Evolutionary conservation across 768 basidiomycete genomes (phyloP), one percentile per base, ranked within the genome.

Genomic region (Saitozyma sp.): DNA sequence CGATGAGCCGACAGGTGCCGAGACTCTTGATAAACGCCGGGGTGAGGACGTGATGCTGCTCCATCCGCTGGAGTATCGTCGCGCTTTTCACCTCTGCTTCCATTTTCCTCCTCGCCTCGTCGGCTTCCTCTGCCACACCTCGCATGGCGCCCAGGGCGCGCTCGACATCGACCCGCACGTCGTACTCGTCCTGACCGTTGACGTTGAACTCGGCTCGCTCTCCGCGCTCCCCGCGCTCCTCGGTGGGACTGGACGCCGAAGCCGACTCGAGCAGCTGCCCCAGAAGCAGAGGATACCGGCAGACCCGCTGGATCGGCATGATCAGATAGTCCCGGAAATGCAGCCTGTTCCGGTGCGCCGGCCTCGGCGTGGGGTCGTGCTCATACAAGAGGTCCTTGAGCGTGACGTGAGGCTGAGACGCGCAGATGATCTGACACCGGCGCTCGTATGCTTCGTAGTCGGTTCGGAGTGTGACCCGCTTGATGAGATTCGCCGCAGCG

Each of bases 301-400:
- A 97, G 54, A 99, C 89, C 55, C 93, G 84, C 79, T 99, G 95
- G 14, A 97, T 85, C n/a, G 95, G 95, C 79, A 92, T 92, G 81
- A 99, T 97, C 81, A 97, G 84, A 75, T 93, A 93, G 80, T 98
- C 95, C 68, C 86, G 81, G 78, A 83, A 76, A 59, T 78, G 79
- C 9, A 83, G 70, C 39, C 74, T 70, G 19, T 65, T 73, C 9
- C 69, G 70, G 45, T 62, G 65, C n/a, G 66, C 53, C 1, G 57
- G 55, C 16, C 50, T 54, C 1, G 51, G 55, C 41, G 55, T 50
- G 9, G 65, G 55, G 54, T 51, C 53, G 39, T 69, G 59, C 55
- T 71, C 74, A 38, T 58, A 57, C 5, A 70, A 63, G 8, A 74
- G 69, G 50, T 71, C 66, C 53, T 65, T 83, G 79, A 63, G 81